phyloP scores from a whole-genome alignment of 306 rosid genomes.

The Lithocarpus polystachyus region DNA sequence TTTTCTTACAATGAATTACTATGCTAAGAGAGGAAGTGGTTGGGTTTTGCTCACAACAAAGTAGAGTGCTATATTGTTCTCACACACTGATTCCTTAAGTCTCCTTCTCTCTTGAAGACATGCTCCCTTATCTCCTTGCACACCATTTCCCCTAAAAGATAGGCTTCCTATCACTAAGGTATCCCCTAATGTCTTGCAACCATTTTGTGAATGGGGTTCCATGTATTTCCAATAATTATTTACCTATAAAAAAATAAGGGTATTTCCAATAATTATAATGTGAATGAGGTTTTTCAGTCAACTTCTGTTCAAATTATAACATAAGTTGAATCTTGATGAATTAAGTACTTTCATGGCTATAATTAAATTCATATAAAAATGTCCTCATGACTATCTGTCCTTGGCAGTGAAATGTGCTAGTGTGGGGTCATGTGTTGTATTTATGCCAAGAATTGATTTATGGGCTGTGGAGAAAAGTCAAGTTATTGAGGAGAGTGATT shows the following conservation, averaged over 20 bases:
- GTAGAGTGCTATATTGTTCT: not conserved
- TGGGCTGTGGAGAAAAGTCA: constrained; percentile 70
- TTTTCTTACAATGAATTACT: not conserved
- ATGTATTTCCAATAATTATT: too few relatives aligned
- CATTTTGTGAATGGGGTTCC: not conserved
- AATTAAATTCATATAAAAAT: not conserved
- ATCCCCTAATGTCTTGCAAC: not conserved
- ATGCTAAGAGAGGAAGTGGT: not conserved
- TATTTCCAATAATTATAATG: not conserved
- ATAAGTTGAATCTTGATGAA: not conserved
- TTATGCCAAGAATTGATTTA: constrained; percentile 93
- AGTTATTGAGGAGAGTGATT: constrained; percentile 43
- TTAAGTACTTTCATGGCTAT: not conserved
- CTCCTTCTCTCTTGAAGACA: not conserved
- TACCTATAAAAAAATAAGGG: too few relatives aligned
- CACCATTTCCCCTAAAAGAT: not conserved
- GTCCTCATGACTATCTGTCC: constrained; percentile 22
- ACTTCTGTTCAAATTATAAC: not conserved
- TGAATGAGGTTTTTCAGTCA: not conserved
- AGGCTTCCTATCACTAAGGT: not conserved
- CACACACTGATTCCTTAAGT: not conserved
- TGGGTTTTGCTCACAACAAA: not conserved
- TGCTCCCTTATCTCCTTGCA: not conserved
- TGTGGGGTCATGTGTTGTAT: constrained; percentile 53
- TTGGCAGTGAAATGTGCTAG: constrained; percentile 82